Evolutionary conservation across 1,284 basidiomycete genomes (phyloP), one percentile per base, ranked within the genome.

Genomic region (Apiotrichum sp.): DNA sequence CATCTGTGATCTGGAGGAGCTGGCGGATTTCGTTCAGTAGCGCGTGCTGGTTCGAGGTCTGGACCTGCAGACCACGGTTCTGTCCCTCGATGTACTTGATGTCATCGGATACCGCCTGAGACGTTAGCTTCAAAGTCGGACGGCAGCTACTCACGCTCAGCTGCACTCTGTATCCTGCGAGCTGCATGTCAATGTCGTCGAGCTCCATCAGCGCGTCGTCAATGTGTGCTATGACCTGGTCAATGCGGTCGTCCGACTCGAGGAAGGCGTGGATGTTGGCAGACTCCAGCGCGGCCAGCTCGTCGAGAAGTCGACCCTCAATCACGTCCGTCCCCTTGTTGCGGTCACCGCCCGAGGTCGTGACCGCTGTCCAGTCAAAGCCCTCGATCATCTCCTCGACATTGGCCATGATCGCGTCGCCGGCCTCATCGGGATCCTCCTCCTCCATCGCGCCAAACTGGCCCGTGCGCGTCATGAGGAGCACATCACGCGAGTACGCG

Each of bases 361-460:
- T 63, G 11, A 58, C 62, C 0, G 53, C 87, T 0, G 87, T 85
- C 92, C 91, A 98, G 72, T 98, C 95, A 69, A 97, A 95, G 0
- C 93, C 93, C 69, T 98, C 95, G 9, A 98, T 81, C 89, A 99
- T 93, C 72, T 98, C 96, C 71, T 99, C 96, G 3, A 99, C 90
- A 72, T 85, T 93, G 8, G 86, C 80, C 73, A 96, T 82, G 5
- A 88, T 89, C 6, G 86, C 88, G 64, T 89, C 85, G 40, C 88
- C 86, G 52, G 82, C 83, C 35, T 81, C 87, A 44, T 86, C 82
- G 55, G 86, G 84, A 8, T 80, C 78, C n/a, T 69, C 76, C 7
- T 75, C 76, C 22, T 59, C 68, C 52, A 66, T 71, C 22, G 71
- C 61, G 8, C 67, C 69, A 16, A 71, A 52, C 0, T 70, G 39